These are phyloP conservation scores for Schizophyllum amplum DNA, from an alignment of 1,284 basidiomycete species.

Conservation along the genomic window DNA sequence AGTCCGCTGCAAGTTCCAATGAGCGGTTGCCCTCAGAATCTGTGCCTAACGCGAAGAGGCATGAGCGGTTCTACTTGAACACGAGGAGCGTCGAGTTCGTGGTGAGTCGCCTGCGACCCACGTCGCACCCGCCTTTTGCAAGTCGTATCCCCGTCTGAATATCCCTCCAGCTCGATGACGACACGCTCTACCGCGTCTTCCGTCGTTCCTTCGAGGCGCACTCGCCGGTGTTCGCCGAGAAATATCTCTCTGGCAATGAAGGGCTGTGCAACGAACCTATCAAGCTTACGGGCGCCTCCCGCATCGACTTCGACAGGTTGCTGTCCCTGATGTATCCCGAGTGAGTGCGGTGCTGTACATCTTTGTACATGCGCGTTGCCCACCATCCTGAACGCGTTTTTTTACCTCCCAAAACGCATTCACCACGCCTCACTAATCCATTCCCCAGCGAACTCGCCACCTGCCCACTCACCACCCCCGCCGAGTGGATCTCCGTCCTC, in stretches of 20 bases:
- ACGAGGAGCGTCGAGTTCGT: background rate
- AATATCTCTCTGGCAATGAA: background rate
- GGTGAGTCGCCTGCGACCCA: no score
- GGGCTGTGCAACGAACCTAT: background rate
- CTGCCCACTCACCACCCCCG: background rate
- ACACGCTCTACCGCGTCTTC: background rate
- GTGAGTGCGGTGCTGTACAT: background rate
- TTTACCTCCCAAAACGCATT: no score
- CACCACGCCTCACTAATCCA: no score
- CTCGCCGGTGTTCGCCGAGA: background rate
- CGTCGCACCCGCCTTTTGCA: no score
- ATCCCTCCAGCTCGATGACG: background rate
- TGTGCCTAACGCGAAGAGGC: background rate
- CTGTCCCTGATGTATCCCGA: background rate
- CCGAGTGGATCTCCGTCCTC: constrained; percentile 21
- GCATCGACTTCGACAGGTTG: background rate
- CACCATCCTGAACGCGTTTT: no score
- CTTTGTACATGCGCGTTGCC: background rate
- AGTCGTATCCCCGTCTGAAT: background rate
- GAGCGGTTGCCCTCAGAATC: no score
- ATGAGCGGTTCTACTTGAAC: background rate
- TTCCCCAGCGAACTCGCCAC: background rate
- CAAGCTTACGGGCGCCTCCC: background rate
- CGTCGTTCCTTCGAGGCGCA: background rate
- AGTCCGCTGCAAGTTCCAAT: no score